Evolutionary conservation across 176 grass and related monocot species (phyloP).

Genomic region (Urochloa ruziziensis): DNA sequence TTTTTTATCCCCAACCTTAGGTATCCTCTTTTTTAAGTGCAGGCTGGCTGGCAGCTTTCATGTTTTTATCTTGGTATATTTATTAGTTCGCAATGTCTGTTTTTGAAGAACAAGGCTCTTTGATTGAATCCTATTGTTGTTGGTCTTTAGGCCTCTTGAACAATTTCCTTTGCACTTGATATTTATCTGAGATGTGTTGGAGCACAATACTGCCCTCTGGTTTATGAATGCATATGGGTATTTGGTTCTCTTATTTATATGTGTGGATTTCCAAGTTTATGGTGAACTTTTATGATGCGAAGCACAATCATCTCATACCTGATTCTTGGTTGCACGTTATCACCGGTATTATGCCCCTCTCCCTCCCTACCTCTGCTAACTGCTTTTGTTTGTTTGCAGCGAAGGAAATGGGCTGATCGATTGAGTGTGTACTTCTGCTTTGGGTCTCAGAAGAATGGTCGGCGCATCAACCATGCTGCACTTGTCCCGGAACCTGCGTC

Average conservation of each 20-base stretch:
- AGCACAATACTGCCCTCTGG: background rate
- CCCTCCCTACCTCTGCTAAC: slow-evolving; percentile 14
- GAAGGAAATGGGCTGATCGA: slow-evolving; percentile 83
- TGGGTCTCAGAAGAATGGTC: slow-evolving; percentile 73
- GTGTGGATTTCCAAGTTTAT: background rate
- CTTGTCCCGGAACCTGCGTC: slow-evolving; percentile 68
- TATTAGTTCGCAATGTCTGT: slow-evolving; percentile 1
- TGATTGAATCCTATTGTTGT: background rate
- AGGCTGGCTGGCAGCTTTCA: slow-evolving; percentile 18
- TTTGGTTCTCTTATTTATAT: slow-evolving; percentile 18
- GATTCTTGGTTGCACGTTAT: background rate
- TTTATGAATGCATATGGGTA: background rate
- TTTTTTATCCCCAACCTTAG: slow-evolving; percentile 14
- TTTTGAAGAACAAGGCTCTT: slow-evolving; percentile 1
- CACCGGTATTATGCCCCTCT: background rate
- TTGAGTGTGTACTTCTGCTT: slow-evolving; percentile 89
- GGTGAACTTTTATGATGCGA: background rate
- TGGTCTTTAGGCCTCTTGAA: background rate
- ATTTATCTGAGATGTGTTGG: background rate
- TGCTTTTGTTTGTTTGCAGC: slow-evolving; percentile 47
- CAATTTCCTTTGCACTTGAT: too few relatives aligned
- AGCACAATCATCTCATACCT: background rate
- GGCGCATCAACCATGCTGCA: slow-evolving; percentile 65
- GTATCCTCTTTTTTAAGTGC: background rate
- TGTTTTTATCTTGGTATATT: background rate